phyloP scores from a whole-genome alignment of 208 protist genomes.

The Leishmania mexicana region DNA sequence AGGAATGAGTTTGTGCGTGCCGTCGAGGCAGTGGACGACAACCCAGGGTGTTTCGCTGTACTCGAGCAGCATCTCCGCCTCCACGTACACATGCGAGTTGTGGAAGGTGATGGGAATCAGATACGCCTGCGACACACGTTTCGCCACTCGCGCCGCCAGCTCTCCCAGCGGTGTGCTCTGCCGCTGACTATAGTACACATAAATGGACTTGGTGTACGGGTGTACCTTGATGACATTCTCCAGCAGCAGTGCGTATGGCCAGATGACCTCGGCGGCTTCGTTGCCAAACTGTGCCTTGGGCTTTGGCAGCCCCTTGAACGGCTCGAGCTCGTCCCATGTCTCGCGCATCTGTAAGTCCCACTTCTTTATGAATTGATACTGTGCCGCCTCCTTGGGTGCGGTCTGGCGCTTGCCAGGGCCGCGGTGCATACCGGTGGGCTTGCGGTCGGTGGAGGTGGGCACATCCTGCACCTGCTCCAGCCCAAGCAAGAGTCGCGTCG shows the following conservation, averaged over 20 bases:
- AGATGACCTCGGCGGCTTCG: conserved; percentile 88
- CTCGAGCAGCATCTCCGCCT: conserved; percentile 92
- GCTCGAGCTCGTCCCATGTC: conserved; percentile 82
- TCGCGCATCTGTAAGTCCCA: conserved; percentile 89
- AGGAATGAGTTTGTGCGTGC: conserved; percentile 55
- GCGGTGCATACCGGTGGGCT: conserved; percentile 78
- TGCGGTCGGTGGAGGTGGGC: conserved; percentile 80
- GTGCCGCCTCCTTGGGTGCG: conserved; percentile 58
- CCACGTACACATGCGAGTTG: conserved; percentile 92
- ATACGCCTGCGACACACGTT: conserved; percentile 75
- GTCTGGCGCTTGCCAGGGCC: conserved; percentile 89
- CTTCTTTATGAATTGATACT: conserved; percentile 85
- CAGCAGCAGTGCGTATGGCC: conserved; percentile 87
- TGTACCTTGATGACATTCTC: conserved; percentile 88
- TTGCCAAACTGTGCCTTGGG: conserved; percentile 90
- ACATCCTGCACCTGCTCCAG: conserved; percentile 90
- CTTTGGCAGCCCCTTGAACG: conserved; percentile 89
- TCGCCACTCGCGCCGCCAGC: conserved; percentile 51
- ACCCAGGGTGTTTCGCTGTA: conserved; percentile 91
- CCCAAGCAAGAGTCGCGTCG: conserved; percentile 40
- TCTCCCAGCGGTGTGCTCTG: conserved; percentile 55
- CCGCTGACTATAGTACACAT: conserved; percentile 88
- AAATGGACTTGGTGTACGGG: conserved; percentile 93
- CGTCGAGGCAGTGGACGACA: conserved; percentile 86
- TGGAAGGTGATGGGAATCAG: conserved; percentile 92